These are phyloP conservation scores for Rhodotorula sp. DNA, from an alignment of 1,284 basidiomycete species.

Conservation along the genomic window DNA sequence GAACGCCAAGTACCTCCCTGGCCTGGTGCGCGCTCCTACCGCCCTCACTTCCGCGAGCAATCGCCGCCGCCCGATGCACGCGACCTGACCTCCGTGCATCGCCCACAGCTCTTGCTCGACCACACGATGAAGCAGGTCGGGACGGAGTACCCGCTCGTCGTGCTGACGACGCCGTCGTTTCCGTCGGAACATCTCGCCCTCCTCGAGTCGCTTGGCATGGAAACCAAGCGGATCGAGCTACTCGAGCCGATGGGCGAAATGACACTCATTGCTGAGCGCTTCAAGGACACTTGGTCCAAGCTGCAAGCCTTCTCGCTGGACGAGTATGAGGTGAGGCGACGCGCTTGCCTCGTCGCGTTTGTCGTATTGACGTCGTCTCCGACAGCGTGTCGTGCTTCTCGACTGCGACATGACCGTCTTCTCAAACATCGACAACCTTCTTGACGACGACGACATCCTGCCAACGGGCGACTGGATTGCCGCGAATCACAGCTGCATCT, in stretches of 20 bases:
- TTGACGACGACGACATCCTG: neutral
- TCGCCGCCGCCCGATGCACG: no score
- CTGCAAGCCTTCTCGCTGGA: slow-evolving; percentile 11
- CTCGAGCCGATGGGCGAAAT: slow-evolving; percentile 15
- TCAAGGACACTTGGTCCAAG: slow-evolving; percentile 20
- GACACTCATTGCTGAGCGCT: slow-evolving; percentile 10
- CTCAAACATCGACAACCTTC: slow-evolving; percentile 4
- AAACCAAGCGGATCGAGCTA: slow-evolving; percentile 1
- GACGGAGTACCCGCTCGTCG: slow-evolving; percentile 13
- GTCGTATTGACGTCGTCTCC: no score
- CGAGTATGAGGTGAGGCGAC: slow-evolving; percentile 6
- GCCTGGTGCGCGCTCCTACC: slow-evolving; percentile 1
- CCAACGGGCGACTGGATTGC: slow-evolving; percentile 9
- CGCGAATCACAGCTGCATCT: slow-evolving; percentile 2
- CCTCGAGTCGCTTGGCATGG: slow-evolving; percentile 4
- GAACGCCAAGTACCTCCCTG: slow-evolving; percentile 4
- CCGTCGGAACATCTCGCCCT: slow-evolving; percentile 4
- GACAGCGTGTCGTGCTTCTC: slow-evolving; percentile 16
- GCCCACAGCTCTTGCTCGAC: slow-evolving; percentile 5
- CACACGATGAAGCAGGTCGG: slow-evolving; percentile 15
- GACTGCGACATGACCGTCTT: slow-evolving; percentile 21
- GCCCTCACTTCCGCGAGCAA: neutral
- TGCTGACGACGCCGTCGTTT: slow-evolving; percentile 15
- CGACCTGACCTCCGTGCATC: neutral
- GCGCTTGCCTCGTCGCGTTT: no score